phyloP scores from a whole-genome alignment of 352 stramenopile species.

The Thalassiosira hispida region DNA sequence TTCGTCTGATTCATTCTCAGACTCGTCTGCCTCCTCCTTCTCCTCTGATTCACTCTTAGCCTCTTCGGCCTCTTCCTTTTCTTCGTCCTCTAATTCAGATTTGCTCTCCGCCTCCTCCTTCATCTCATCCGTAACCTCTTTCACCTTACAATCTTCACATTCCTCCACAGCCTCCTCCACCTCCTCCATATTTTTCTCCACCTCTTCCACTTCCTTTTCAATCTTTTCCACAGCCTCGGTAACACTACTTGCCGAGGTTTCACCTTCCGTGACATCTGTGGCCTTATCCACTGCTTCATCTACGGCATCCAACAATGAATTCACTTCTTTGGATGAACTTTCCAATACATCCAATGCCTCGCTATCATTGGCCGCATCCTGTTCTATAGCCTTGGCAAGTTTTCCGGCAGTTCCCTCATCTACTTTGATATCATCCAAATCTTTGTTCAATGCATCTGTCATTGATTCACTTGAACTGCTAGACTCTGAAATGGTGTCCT shows the following conservation, averaged over 20 bases:
- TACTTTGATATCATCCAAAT: slow-evolving; percentile 20
- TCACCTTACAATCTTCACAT: slow-evolving; percentile 19
- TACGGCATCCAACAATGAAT: slow-evolving; percentile 23
- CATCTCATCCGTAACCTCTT: slow-evolving; percentile 5
- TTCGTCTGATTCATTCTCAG: background rate
- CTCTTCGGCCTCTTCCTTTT: background rate
- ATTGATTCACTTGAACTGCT: background rate
- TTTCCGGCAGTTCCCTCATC: background rate
- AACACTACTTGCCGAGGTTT: background rate
- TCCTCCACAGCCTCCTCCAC: slow-evolving; percentile 19
- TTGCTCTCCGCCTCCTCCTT: slow-evolving; percentile 1
- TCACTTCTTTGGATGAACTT: slow-evolving; percentile 4
- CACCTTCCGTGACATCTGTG: background rate
- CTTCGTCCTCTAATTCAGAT: background rate
- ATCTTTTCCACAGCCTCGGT: slow-evolving; percentile 11
- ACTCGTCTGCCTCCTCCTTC: background rate
- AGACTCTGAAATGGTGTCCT: slow-evolving; percentile 7
- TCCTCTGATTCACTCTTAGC: background rate
- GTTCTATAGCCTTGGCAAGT: slow-evolving; percentile 22
- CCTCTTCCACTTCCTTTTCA: slow-evolving; percentile 21
- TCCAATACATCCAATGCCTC: slow-evolving; percentile 9
- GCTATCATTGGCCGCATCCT: slow-evolving; percentile 17
- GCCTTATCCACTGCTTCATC: slow-evolving; percentile 20
- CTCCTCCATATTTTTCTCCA: slow-evolving; percentile 1
- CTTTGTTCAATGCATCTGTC: slow-evolving; percentile 1